These are phyloP conservation scores for Diaporthe nobilis DNA, from an alignment of 2,329 filamentous ascomycete genomes.

Conservation along the genomic window DNA sequence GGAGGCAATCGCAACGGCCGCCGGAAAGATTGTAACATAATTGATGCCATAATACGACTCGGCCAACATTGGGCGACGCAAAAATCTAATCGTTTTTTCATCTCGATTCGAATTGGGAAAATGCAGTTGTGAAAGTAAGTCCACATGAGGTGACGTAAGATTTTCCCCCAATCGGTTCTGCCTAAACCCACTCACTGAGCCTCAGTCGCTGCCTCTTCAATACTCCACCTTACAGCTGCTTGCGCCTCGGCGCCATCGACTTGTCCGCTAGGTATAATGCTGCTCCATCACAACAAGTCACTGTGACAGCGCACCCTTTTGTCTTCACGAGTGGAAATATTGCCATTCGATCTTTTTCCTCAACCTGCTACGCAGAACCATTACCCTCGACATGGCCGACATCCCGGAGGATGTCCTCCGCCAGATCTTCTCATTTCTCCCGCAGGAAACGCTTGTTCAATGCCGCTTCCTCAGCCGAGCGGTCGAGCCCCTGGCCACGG, in stretches of 20 bases:
- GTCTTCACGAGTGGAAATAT: neutral
- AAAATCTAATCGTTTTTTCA: neutral
- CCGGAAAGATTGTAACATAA: conserved; percentile 4
- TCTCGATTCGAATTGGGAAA: neutral
- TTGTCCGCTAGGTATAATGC: neutral
- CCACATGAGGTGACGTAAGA: conserved; percentile 13
- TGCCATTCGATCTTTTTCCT: neutral
- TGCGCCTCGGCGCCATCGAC: neutral
- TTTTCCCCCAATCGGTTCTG: neutral
- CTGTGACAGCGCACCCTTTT: neutral
- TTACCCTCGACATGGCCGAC: neutral
- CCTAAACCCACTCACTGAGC: conserved; percentile 14
- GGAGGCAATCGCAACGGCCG: conserved; percentile 19
- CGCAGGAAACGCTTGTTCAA: conserved; percentile 19
- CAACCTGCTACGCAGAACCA: neutral
- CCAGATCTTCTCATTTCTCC: conserved; percentile 19
- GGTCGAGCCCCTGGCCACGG: neutral
- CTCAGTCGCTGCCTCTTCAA: conserved; percentile 4
- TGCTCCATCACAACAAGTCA: too few relatives aligned
- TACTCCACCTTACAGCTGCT: neutral
- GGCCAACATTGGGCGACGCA: too few relatives aligned
- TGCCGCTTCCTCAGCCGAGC: conserved; percentile 19
- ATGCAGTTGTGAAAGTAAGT: neutral
- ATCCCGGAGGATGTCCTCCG: conserved; percentile 29
- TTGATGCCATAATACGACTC: neutral